phyloP scores from a whole-genome alignment of 192 early-diverging fungal species.

The Coemansia brasiliensis region DNA sequence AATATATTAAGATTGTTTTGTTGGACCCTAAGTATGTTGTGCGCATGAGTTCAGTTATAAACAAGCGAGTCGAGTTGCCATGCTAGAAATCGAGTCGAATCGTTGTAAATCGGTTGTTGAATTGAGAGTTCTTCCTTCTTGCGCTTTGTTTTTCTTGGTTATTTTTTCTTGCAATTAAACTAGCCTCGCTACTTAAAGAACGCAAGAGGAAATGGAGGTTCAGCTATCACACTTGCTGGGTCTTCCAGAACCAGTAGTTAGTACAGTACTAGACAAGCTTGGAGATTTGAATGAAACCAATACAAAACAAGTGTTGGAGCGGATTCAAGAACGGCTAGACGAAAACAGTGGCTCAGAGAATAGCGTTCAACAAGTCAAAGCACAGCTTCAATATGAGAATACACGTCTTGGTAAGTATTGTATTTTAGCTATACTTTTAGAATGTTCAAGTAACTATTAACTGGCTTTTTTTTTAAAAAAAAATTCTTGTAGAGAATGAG shows the following conservation, averaged over 20 bases:
- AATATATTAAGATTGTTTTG: no score
- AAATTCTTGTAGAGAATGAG: conserved; percentile 44
- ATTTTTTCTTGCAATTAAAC: neutral
- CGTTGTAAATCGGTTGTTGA: neutral
- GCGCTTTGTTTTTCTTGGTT: neutral
- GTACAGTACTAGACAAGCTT: conserved; percentile 24
- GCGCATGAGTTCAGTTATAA: no score
- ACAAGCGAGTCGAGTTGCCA: neutral
- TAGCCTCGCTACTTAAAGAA: no score
- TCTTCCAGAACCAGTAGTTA: conserved; percentile 21
- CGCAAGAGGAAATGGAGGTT: conserved; percentile 18
- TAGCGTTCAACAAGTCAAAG: conserved; percentile 23
- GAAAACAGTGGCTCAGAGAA: neutral
- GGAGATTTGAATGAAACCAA: conserved; percentile 10
- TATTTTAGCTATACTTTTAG: neutral
- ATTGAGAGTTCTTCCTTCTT: neutral
- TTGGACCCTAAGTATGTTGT: no score
- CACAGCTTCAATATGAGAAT: conserved; percentile 49
- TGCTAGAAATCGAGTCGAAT: neutral
- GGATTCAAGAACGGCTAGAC: conserved; percentile 19
- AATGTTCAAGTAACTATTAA: neutral
- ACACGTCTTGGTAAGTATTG: conserved; percentile 50
- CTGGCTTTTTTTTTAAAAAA: no score
- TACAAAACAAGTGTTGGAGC: conserved; percentile 14
- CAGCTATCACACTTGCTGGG: conserved; percentile 32